A percentile compares a stretch with the other conserved stretches of the same genome.
phyloP scores from a whole-genome alignment of 306 rosid genomes.

The Vigna hirtella region DNA sequence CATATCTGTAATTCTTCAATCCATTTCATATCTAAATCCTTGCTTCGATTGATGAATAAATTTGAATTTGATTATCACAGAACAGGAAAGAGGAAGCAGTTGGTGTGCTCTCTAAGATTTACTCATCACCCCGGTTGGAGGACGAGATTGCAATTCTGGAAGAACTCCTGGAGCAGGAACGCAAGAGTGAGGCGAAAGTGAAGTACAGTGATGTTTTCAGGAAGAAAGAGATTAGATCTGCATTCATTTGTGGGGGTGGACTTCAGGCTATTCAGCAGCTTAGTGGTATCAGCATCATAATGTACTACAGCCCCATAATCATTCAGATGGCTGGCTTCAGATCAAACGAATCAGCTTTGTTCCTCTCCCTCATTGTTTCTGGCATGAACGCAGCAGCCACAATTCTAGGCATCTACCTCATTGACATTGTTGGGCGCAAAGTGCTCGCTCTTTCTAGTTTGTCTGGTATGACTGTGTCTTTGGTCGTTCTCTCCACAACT shows the following conservation, averaged over 20 bases:
- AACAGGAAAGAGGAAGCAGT: conserved; percentile 57
- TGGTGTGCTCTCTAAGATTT: conserved; percentile 69
- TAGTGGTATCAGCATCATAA: conserved; percentile 80
- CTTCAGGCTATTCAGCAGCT: conserved; percentile 87
- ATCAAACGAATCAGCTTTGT: conserved; percentile 67
- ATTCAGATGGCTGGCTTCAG: conserved; percentile 80
- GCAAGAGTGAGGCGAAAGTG: conserved; percentile 42
- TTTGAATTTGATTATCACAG: conserved; percentile 38
- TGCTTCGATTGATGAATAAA: no score
- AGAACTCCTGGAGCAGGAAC: conserved; percentile 54
- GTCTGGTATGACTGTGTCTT: conserved; percentile 59
- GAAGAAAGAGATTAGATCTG: conserved; percentile 68
- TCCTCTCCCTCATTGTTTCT: conserved; percentile 73
- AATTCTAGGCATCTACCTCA: conserved; percentile 68
- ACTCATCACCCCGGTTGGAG: conserved; percentile 56
- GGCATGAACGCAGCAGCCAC: conserved; percentile 75
- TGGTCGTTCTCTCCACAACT: conserved; percentile 52
- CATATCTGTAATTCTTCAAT: no score
- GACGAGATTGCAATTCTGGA: conserved; percentile 65
- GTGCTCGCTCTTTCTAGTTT: conserved; percentile 64
- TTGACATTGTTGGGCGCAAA: conserved; percentile 61
- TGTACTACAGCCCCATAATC: conserved; percentile 89
- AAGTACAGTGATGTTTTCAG: conserved; percentile 62
- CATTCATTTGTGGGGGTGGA: conserved; percentile 79
- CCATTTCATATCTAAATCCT: no score